Base-by-base conservation (phyloP, 495 filamentous ascomycete species). In the Cladorrhinum samala region DNA sequence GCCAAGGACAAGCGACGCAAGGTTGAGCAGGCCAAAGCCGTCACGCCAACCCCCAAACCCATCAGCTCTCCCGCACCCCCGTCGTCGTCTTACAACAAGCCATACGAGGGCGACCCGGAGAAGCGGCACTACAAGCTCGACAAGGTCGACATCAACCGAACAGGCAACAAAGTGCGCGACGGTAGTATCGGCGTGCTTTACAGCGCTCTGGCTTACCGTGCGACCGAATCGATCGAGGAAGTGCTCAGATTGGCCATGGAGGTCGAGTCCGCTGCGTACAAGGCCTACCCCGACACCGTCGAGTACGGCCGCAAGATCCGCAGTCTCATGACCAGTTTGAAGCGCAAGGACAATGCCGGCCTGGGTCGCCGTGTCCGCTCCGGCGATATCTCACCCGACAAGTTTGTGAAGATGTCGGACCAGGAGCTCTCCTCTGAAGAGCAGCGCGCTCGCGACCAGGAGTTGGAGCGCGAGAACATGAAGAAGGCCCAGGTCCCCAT, bases 401-500 rank as follows among this genome's bases (percentile, higher is more conserved):
- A 77, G 9, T 88, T 98, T 55, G 88, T 95, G 56, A 72, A 74
- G 46, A 80, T 82, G 78, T 66, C 72, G 30, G 72, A 72, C 47
- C 62, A 74, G 36, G 71, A 74, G 54, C 68, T 76, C 23, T 64
- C 69, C 46, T 75, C 73, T 8, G 87, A 91, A 16, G 89, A 95
- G 66, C 79, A 89, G 68, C 88, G 83, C 48, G 82, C 72, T 6
- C 82, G 90, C 65, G 88, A 95, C 54, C 73, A 77, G 57, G 77
- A 79, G 61, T 76, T 95, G 36, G 73, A 87, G 65, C 81, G 89
- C 70, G 86, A 95, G 73, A 97, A 97, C 69, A 89, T 96, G 87
- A 88, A 89, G 74, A 87, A 92, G 68, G 87, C 93, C 0, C 88
- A 95, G 80, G 90, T 94, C 19, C 87, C 91, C 47, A 87, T 90